Evolutionary conservation across 2,329 filamentous ascomycete genomes (phyloP).

Genomic region (Fusarium coffeatum): DNA sequence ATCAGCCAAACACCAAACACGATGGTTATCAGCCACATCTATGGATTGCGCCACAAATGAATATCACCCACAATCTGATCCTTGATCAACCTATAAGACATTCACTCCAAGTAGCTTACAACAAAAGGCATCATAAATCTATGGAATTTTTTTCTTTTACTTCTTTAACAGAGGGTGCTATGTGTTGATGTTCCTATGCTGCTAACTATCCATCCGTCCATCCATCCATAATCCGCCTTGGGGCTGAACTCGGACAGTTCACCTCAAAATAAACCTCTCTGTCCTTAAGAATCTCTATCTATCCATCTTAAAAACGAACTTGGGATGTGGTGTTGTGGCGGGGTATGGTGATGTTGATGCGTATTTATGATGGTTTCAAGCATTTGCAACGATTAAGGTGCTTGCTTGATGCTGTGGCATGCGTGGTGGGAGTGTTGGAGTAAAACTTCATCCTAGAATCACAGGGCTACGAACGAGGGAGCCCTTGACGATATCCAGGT

Average conservation of each 20-base stretch:
- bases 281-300: constrained; percentile 38
- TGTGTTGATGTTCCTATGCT: constrained; percentile 44
- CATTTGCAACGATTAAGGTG: constrained; percentile 31
- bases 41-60: constrained; percentile 26
- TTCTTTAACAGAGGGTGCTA: constrained; percentile 43
- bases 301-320: constrained; percentile 36
- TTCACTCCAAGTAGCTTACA: neutral
- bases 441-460: constrained; percentile 13
- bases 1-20: neutral
- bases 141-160: constrained; percentile 45
- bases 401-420: constrained; percentile 40
- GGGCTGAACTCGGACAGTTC: constrained; percentile 32
- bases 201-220: constrained; percentile 45
- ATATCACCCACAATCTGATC: constrained; percentile 6
- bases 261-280: constrained; percentile 35
- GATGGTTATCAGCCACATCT: constrained; percentile 20
- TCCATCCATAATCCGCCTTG: constrained; percentile 36
- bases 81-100: neutral
- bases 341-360: constrained; percentile 24
- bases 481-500: constrained; percentile 18
- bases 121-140: constrained; percentile 19
- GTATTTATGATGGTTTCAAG: constrained; percentile 23
- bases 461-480: constrained; percentile 28
- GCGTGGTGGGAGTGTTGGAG: constrained; percentile 33
- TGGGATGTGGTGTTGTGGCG: constrained; percentile 34